Evolutionary conservation across 2,329 filamentous ascomycete genomes (phyloP), one percentile per base, ranked within the genome.

Genomic region (Penicillium sp.): DNA sequence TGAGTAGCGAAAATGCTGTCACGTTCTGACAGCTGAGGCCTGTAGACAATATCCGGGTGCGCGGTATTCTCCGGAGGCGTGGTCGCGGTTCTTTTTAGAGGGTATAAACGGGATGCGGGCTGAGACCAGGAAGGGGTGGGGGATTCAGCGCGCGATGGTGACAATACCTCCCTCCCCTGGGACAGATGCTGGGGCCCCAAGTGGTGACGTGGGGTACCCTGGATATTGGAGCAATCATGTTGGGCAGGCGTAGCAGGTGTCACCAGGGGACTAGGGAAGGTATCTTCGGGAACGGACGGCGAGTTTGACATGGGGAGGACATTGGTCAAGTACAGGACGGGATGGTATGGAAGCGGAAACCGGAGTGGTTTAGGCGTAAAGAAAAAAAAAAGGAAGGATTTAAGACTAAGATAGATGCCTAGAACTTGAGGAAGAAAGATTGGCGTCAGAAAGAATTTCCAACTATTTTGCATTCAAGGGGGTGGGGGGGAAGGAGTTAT

Each of bases 1-100:
- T 84, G 83, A 35, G 84, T 86, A 52, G 84, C 84, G 67, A 86
- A 86, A 69, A 87, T 86, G 72, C 81, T 84, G 71, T 87, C 84
- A 66, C 84, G 76, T 71, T 87, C 84, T 27, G 83, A 84, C 62
- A 86, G 75, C 73, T 83, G 83, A 48, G 83, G 82, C 31, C 69
- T 71, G 49, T 75, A 67, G 23, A 63, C 61, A 19, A 54, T 58
- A 55, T 68, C 67, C 12, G 69, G 64, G 27, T 63, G 70, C 57
- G 68, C 52, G 27, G 63, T 57, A 33, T 63, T 65, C 48, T 74
- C 71, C 47, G 66, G 59, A 23, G 74, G 71, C 59, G 66, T 62
- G 48, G 69, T 71, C n/a, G 67, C 58, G 38, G 71, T 64, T 56
- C 72, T 75, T 70, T 76, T 76, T 64, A 75, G 68, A 68, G 69